Conservation (phyloP, 306 rosid genomes). For the Phaseolus lunatus region DNA sequence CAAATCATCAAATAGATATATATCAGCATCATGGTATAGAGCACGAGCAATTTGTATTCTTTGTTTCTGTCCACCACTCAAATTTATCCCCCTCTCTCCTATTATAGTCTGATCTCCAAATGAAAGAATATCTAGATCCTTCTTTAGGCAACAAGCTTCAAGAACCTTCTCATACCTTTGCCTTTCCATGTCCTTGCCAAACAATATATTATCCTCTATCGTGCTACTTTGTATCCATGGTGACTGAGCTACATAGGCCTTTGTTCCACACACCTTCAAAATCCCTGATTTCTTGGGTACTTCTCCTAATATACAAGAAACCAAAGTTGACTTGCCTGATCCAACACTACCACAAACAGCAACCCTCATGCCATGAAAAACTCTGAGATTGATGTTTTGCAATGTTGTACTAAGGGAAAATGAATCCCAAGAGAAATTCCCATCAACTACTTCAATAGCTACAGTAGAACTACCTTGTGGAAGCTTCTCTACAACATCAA, state of each 20-base stretch:
- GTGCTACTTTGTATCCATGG: constrained; percentile 50
- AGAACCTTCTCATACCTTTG: constrained; percentile 66
- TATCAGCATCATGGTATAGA: constrained; percentile 72
- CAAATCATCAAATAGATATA: constrained; percentile 80
- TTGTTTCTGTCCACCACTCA: no score
- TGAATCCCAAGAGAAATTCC: constrained; percentile 48
- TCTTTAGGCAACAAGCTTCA: constrained; percentile 68
- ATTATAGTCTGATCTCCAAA: constrained; percentile 76
- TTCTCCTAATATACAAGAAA: constrained; percentile 46
- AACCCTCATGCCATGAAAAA: constrained; percentile 43
- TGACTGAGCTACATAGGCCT: constrained; percentile 49
- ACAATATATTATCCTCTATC: constrained; percentile 47
- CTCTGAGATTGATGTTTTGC: constrained; percentile 35
- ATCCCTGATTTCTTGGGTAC: constrained; percentile 41
- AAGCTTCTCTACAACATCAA: constrained; percentile 40
- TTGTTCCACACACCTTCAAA: constrained; percentile 44
- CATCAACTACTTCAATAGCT: constrained; percentile 42
- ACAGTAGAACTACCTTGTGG: constrained; percentile 27
- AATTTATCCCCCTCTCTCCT: constrained; percentile 55
- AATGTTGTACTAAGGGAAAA: constrained; percentile 28
- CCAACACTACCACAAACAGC: constrained; percentile 51
- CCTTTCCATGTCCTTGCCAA: constrained; percentile 68
- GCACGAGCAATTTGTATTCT: constrained; percentile 78
- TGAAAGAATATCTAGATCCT: constrained; percentile 66
- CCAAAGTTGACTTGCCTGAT: constrained; percentile 50